Conservation (phyloP, 2,329 filamentous ascomycete genomes). For the Calonectria hawksworthii region DNA sequence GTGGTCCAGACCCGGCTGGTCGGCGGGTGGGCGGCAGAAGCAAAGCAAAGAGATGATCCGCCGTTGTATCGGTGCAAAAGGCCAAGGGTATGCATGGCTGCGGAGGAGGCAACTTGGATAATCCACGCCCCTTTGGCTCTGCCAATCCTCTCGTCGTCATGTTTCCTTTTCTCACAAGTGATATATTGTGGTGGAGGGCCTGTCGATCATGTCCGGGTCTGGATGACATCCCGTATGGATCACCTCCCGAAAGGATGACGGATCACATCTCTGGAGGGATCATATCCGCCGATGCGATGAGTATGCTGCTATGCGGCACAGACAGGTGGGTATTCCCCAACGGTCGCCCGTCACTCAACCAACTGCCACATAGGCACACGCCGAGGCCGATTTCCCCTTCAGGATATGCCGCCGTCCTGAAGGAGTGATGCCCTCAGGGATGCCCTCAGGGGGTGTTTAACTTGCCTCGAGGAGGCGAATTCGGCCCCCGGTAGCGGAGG, state of each 20-base stretch:
- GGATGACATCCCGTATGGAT: constrained; percentile 17
- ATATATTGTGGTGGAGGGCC: constrained; percentile 9
- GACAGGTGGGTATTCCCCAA: constrained; percentile 18
- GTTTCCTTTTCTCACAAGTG: constrained; percentile 13
- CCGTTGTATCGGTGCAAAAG: neutral
- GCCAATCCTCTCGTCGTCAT: neutral
- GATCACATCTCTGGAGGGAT: constrained; percentile 16
- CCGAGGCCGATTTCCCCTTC: constrained; percentile 20
- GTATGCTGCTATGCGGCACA: constrained; percentile 12
- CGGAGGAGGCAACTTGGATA: neutral
- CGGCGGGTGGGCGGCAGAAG: constrained; percentile 5
- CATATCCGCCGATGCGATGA: constrained; percentile 22
- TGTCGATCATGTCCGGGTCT: constrained; percentile 26
- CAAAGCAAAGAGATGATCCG: neutral
- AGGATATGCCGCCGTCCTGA: constrained; percentile 27
- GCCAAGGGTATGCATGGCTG: neutral
- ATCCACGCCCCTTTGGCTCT: neutral
- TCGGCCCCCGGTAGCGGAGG: constrained; percentile 5
- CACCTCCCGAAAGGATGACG: constrained; percentile 12
- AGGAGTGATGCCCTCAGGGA: constrained; percentile 26
- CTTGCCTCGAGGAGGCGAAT: constrained; percentile 1
- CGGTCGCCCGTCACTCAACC: constrained; percentile 7
- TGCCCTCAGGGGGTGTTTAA: neutral
- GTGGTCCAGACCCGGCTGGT: constrained; percentile 5
- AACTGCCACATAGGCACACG: constrained; percentile 14